A percentile compares a stretch with the other conserved stretches of the same genome.
phyloP scores from a whole-genome alignment of 1,284 basidiomycete genomes.

The Meira miltonrushii region DNA sequence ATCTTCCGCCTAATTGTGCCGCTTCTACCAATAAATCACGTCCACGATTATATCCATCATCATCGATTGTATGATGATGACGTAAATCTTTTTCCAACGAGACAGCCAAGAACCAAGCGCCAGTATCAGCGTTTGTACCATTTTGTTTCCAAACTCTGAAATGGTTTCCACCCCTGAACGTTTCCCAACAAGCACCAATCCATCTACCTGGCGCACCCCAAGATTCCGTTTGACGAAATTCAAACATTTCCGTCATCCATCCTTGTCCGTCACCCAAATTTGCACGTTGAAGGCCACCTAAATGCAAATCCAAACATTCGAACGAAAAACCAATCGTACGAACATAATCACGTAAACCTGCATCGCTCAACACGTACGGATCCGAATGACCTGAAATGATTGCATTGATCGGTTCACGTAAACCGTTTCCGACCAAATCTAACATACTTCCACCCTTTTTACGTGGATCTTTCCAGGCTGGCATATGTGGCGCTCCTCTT shows the following conservation, averaged over 20 bases:
- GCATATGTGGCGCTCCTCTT: conserved; percentile 10
- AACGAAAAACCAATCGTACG: conserved; percentile 64
- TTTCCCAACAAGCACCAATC: conserved; percentile 51
- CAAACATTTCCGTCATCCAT: conserved; percentile 48
- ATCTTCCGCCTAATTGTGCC: conserved; percentile 42
- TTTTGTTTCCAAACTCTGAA: conserved; percentile 54
- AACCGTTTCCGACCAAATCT: conserved; percentile 64
- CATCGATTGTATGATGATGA: conserved; percentile 47
- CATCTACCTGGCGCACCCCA: conserved; percentile 47
- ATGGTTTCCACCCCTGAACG: conserved; percentile 49
- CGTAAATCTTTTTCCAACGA: conserved; percentile 49
- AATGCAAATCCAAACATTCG: conserved; percentile 78
- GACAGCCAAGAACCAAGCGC: conserved; percentile 53
- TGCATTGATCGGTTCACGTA: conserved; percentile 82
- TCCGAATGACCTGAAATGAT: conserved; percentile 81
- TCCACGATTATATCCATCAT: conserved; percentile 52
- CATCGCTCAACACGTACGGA: conserved; percentile 64
- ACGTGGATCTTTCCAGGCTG: conserved; percentile 2
- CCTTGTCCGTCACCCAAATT: conserved; percentile 81
- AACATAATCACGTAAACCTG: conserved; percentile 73
- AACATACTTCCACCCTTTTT: conserved; percentile 2
- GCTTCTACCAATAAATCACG: conserved; percentile 46
- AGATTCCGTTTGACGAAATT: conserved; percentile 48
- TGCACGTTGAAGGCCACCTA: conserved; percentile 66
- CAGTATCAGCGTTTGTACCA: conserved; percentile 47